Evolutionary conservation across 2,329 filamentous ascomycete genomes (phyloP).

Genomic region (Leptographium flavum): DNA sequence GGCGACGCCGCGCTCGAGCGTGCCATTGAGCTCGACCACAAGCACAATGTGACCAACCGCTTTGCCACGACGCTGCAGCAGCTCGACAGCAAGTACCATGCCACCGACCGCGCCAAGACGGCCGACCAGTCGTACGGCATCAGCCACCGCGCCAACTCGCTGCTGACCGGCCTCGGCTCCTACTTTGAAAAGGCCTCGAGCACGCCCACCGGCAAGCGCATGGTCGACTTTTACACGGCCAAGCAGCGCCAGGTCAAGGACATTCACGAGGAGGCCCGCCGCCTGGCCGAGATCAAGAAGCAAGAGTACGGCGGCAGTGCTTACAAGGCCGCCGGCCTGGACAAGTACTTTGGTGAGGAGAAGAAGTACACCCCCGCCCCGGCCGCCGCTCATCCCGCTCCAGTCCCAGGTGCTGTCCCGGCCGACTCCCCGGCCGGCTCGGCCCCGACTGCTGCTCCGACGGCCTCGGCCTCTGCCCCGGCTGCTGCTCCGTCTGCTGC

Average conservation of each 20-base stretch:
- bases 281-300: constrained; percentile 79
- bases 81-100: constrained; percentile 78
- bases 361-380: constrained; percentile 5
- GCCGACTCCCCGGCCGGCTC: background rate
- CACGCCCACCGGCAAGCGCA: constrained; percentile 76
- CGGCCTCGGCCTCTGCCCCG: background rate
- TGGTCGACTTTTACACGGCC: constrained; percentile 77
- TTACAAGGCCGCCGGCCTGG: constrained; percentile 43
- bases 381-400: background rate
- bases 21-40: constrained; percentile 76
- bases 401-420: background rate
- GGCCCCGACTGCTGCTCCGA: background rate
- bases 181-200: constrained; percentile 92
- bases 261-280: constrained; percentile 80
- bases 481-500: background rate
- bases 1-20: constrained; percentile 61
- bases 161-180: constrained; percentile 54
- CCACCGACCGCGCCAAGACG: constrained; percentile 70
- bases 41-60: constrained; percentile 69
- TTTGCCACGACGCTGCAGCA: constrained; percentile 65
- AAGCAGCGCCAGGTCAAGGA: constrained; percentile 83
- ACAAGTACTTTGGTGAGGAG: constrained; percentile 37
- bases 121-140: constrained; percentile 79
- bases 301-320: constrained; percentile 43
- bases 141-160: constrained; percentile 51